phyloP scores from a whole-genome alignment of 1,284 basidiomycete genomes.

The Cryptococcus sp. region DNA sequence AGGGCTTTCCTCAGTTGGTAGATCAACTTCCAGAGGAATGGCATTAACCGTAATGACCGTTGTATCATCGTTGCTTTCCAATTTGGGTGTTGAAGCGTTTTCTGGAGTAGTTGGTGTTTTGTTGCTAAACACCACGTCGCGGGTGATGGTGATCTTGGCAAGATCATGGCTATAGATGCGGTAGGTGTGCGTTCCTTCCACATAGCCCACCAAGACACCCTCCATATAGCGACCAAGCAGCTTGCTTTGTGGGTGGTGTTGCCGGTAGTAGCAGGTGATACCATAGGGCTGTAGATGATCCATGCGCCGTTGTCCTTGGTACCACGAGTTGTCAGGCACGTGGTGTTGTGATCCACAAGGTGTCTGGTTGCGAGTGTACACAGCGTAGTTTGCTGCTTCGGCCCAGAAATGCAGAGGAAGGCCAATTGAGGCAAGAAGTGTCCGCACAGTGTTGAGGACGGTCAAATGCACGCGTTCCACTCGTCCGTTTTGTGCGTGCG shows the following conservation, averaged over 20 bases:
- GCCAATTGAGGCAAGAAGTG: neutral
- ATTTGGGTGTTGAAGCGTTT: neutral
- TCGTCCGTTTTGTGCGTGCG: conserved; percentile 8
- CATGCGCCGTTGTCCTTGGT: neutral
- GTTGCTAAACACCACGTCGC: neutral
- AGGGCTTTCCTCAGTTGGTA: too few relatives aligned
- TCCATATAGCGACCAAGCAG: neutral
- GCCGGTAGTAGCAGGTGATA: neutral
- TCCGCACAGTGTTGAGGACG: conserved; percentile 3
- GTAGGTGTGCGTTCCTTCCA: neutral
- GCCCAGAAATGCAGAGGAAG: conserved; percentile 3
- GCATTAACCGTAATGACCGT: too few relatives aligned
- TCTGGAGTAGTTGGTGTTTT: neutral
- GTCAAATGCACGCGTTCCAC: conserved; percentile 7
- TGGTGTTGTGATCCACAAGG: neutral
- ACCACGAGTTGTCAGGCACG: conserved; percentile 6
- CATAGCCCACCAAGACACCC: neutral
- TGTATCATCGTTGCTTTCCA: neutral
- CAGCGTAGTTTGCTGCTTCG: conserved; percentile 1
- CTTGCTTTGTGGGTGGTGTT: neutral
- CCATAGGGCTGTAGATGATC: conserved; percentile 6
- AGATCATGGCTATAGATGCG: neutral
- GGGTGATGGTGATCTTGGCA: neutral
- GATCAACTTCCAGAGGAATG: too few relatives aligned
- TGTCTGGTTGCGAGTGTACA: conserved; percentile 3